Evolutionary conservation across 345 rosid species (phyloP).

Genomic region (Heritiera littoralis): DNA sequence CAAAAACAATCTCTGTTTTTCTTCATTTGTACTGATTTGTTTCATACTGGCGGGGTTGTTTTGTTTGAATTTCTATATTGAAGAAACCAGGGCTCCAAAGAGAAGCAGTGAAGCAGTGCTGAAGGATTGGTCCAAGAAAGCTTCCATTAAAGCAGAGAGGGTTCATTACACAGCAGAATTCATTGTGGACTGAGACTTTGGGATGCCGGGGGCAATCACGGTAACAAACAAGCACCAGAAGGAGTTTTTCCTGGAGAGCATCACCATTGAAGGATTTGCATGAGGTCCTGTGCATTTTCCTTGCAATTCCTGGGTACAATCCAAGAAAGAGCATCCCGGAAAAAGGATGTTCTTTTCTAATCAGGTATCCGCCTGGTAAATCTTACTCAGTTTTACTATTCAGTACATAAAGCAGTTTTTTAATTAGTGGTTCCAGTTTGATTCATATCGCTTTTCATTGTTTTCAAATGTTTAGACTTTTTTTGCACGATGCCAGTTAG

Average conservation of each 20-base stretch:
- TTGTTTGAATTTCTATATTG: not conserved
- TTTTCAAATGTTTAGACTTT: no score
- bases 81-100: slow-evolving; percentile 80
- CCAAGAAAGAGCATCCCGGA: slow-evolving; percentile 59
- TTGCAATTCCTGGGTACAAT: slow-evolving; percentile 95
- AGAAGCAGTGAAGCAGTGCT: slow-evolving; percentile 73
- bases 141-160: slow-evolving; percentile 68
- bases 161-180: slow-evolving; percentile 91
- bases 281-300: slow-evolving; percentile 86
- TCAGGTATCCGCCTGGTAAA: no score
- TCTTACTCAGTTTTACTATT: no score
- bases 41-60: not conserved
- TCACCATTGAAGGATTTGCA: slow-evolving; percentile 85
- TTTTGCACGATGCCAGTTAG: no score
- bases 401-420: no score
- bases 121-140: slow-evolving; percentile 84
- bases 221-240: slow-evolving; percentile 84
- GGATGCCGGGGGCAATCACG: slow-evolving; percentile 85
- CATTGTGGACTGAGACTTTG: slow-evolving; percentile 65
- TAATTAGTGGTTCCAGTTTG: no score
- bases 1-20: no score
- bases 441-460: no score
- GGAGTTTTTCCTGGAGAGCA: slow-evolving; percentile 87
- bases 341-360: no score
- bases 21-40: not conserved